Conservation (phyloP, 148 eudicot species). For the Euryodendron excelsum region DNA sequence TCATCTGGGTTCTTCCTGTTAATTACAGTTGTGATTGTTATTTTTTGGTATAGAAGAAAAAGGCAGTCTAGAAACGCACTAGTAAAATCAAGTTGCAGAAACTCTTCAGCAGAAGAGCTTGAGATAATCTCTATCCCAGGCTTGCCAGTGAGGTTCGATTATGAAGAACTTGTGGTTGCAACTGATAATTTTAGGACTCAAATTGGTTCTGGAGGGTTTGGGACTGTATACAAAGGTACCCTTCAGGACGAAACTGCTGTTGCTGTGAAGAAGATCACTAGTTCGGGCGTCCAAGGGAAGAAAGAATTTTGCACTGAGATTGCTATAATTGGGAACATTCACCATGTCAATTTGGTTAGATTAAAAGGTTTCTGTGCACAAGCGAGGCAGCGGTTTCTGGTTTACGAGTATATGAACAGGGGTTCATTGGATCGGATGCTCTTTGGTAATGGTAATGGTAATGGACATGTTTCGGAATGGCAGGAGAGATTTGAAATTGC, state of each 20-base stretch:
- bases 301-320: conserved; percentile 77
- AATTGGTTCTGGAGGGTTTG: conserved; percentile 79
- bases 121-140: conserved; percentile 68
- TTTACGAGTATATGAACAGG: conserved; percentile 79
- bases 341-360: conserved; percentile 69
- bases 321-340: conserved; percentile 69
- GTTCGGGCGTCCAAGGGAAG: conserved; percentile 54
- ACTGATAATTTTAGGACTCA: conserved; percentile 52
- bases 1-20: conserved; percentile 29
- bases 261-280: conserved; percentile 70
- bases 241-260: conserved; percentile 48
- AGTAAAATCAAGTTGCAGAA: conserved; percentile 18
- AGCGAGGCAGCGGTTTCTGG: conserved; percentile 51
- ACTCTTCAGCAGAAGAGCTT: conserved; percentile 44
- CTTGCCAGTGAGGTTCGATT: conserved; percentile 53
- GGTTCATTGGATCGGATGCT: conserved; percentile 65
- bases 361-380: conserved; percentile 69
- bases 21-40: conserved; percentile 3
- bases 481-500: conserved; percentile 65
- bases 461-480: conserved; percentile 74
- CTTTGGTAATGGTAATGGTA: no score
- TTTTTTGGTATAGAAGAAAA: conserved; percentile 39
- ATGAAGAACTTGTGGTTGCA: conserved; percentile 48
- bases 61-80: conserved; percentile 12
- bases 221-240: conserved; percentile 60